A percentile compares a stretch with the other conserved stretches of the same genome.
Evolutionary conservation across 2,329 filamentous ascomycete species (phyloP).

Genomic region (Verticillium longisporum): DNA sequence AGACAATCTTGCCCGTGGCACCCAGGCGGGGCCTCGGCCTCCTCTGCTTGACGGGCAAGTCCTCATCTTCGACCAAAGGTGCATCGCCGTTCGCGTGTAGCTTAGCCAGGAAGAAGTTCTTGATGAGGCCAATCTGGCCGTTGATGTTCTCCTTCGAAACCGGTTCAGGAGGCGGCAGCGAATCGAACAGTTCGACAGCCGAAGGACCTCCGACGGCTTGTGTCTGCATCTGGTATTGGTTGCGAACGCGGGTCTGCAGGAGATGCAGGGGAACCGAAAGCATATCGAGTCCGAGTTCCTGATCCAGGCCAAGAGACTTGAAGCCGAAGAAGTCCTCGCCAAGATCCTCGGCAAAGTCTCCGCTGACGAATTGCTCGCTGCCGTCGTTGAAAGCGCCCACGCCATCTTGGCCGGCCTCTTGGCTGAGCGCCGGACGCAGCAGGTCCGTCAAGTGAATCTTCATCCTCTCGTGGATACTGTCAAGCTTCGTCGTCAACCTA

Average conservation of each 20-base stretch:
- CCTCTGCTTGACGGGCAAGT: constrained; percentile 87
- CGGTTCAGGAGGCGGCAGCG: constrained; percentile 64
- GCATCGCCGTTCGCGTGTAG: constrained; percentile 67
- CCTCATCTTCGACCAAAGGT: constrained; percentile 86
- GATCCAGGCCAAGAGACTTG: constrained; percentile 86
- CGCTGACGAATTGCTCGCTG: constrained; percentile 92
- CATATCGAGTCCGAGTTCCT: constrained; percentile 80
- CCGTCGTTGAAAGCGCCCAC: constrained; percentile 91
- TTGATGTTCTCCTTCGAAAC: constrained; percentile 74
- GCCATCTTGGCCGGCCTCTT: constrained; percentile 72
- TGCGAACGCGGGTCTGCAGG: constrained; percentile 84
- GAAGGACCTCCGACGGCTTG: constrained; percentile 52
- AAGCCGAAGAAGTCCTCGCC: constrained; percentile 99
- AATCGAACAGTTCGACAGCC: constrained; percentile 53
- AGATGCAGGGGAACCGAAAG: constrained; percentile 91
- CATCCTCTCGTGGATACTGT: constrained; percentile 87
- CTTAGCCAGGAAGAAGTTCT: constrained; percentile 87
- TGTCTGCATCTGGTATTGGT: constrained; percentile 71
- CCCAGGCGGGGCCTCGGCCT: constrained; percentile 59
- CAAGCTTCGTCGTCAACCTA: constrained; percentile 69
- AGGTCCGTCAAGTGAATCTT: constrained; percentile 89
- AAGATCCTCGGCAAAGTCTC: constrained; percentile 95
- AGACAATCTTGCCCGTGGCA: constrained; percentile 78
- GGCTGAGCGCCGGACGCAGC: constrained; percentile 75
- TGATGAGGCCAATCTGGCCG: constrained; percentile 78